Evolutionary conservation across 1,139 yeast genomes (phyloP), one percentile per base, ranked within the genome.

Genomic region (Geotrichum europaeum): DNA sequence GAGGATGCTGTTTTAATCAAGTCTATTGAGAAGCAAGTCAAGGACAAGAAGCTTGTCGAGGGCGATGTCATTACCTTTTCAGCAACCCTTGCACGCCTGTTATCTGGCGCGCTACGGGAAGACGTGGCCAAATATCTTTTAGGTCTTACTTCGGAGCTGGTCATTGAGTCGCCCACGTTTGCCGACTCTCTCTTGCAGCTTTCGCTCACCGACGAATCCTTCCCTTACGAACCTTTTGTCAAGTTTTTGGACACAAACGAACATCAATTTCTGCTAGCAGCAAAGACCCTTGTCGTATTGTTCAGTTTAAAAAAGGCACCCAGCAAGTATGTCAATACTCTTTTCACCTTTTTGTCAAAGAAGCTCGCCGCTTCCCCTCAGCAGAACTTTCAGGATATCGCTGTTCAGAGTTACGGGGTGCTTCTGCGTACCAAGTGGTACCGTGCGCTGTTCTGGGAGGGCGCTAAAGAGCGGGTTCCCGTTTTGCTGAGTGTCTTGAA

Each of bases 91-190:
- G 77, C 84, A 67, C 80, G 81, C 60, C 72, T 87, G 65, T 78
- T 88, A 71, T 77, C 80, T 67, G 81, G 83, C 68, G 70, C 72
- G 63, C 73, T 77, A 53, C 76, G 87, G 63, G 87, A 84, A 68
- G 97, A 91, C 68, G 87, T 89, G 40, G 81, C 85, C 68, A 87
- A 88, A 73, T 86, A 86, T 70, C 80, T 87, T 43, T 80, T 88
- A 64, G 89, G 88, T 47, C 77, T 89, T 64, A 77, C 86, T 59
- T 84, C 86, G 61, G 95, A 87, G 67, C 78, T 87, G 66, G 75
- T 81, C 3, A 58, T 69, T 75, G 83, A 80, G 47, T 75, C 79
- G 51, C 80, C 81, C 36, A 80, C 72, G 63, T 83, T 81, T 68
- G 73, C 79, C 49, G 74, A 74, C 32, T 74, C 81, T 15, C 75